phyloP scores from a whole-genome alignment of 192 early-diverging fungal species.

The Piromyces finnis region DNA sequence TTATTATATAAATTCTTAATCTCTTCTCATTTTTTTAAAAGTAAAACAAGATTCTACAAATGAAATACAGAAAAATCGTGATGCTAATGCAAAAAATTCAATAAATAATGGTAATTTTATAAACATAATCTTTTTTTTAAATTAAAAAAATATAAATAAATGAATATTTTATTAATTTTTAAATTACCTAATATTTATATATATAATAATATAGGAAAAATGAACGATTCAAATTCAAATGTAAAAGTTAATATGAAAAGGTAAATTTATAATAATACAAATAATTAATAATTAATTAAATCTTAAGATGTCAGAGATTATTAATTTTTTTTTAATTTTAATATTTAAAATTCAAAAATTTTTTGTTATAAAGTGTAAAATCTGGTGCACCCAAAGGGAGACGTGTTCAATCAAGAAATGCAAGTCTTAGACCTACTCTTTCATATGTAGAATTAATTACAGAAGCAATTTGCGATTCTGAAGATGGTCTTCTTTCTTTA shows the following conservation, averaged over 20 bases:
- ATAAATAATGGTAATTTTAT: neutral
- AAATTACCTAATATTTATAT: too few relatives aligned
- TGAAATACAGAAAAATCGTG: neutral
- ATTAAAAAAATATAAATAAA: too few relatives aligned
- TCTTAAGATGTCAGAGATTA: too few relatives aligned
- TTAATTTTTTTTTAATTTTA: too few relatives aligned
- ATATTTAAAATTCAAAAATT: too few relatives aligned
- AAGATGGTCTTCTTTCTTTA: neutral
- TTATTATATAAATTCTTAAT: too few relatives aligned
- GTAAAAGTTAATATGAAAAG: neutral
- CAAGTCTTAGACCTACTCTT: neutral
- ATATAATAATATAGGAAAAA: neutral
- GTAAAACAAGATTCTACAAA: neutral
- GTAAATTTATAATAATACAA: neutral
- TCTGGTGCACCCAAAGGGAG: neutral
- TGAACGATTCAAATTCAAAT: neutral
- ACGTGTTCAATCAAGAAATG: neutral
- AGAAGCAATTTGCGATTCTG: neutral
- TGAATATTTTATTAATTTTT: too few relatives aligned
- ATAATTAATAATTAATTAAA: too few relatives aligned
- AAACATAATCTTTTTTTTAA: too few relatives aligned
- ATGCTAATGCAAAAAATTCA: neutral
- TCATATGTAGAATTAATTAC: neutral
- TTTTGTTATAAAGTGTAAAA: neutral
- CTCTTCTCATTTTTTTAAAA: too few relatives aligned